Evolutionary conservation across 148 eudicot species (phyloP), one percentile per base, ranked within the genome.

Genomic region (Selenicereus undatus): DNA sequence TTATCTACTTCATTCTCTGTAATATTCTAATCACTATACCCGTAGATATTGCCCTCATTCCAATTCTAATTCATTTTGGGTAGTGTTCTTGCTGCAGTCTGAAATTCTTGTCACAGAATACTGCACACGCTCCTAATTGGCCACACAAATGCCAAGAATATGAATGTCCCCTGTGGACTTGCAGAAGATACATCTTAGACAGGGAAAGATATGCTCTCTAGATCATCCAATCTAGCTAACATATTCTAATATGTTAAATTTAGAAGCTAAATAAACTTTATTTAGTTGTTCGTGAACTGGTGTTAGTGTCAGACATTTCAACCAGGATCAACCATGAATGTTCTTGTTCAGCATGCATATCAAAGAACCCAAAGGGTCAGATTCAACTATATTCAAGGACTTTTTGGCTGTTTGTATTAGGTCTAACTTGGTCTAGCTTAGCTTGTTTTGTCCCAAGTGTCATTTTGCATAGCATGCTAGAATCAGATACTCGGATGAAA

Each of bases 81-180:
- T 48, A 72, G 73, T 80, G 65, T 78, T 82, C 81, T 78, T 78
- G 22, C 66, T 45, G 64, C 24, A 56, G 35, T 24, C n/a, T 71
- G 68, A 79, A 65, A 24, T 42, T 32, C 43, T 27, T 62, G 73
- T 75, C 79, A 65, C 32, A 54, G 74, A 30, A 56, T 79, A 35
- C 35, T 12, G 52, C 30, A 39, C 52, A 8, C 21, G 56, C 24
- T 70, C 66, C 42, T 29, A 29, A 78, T 65, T 78, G 80, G 80
- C 56, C 66, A 66, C 72, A 13, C 79, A 77, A 64, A 29, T 77
- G 72, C 39, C 13, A 13, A 32, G 81, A 70, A 51, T 78, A 78
- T 70, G 43, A 69, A 48, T 69, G 69, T 70, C 26, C 39, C 74
- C 30, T 51, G 43, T 50, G 20, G 24, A 48, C 20, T 45, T 51